Evolutionary conservation across 164 flowering plant genomes (phyloP), one percentile per base, ranked within the genome.

Genomic region (Buxus sempervirens): DNA sequence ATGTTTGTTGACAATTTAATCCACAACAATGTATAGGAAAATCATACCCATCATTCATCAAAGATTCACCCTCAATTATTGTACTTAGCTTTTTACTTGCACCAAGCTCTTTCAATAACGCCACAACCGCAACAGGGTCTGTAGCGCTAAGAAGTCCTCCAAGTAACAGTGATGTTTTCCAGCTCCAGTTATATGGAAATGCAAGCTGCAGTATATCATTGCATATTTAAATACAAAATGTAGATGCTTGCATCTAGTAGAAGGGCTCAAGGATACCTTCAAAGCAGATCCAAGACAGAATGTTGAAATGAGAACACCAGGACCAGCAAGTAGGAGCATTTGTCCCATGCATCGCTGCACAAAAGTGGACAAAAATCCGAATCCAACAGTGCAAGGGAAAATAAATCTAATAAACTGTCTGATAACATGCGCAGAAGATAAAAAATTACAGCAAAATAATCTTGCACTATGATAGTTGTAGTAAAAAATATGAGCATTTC

Each of bases 101-200:
- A 76, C 98, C 97, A 68, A 94, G 96, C 67, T 94, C 98, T 77
- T 89, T 94, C 78, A 91, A 67, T 63, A 91, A 78, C 57, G 98
- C 98, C 49, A 94, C 97, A 73, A 91, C 96, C 67, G 97, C 96
- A 32, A 91, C 98, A 65, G 96, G 98, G 72, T 94, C 97, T 53
- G 98, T 94, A n/a, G 98, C 98, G 85, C 98, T 90, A 45, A 94
- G 85, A 78, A 91, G 96, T 60, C 97, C 98, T 28, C 96, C 98
- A 67, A 94, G 96, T 79, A 91, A 78, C 71, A 91, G 77, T 48
- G 96, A 88, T 26, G 90, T 86, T 77, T 83, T 85, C 98, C 97
- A 94, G 81, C 81, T 88, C 97, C 98, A 94, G 69, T 81, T 72
- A 81, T 87, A 91, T 24, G 97, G 98, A 76, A 94, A 94, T 70